Conservation (phyloP, 225 moss, liverwort and hornwort species). For the Antitrichia curtipendula region DNA sequence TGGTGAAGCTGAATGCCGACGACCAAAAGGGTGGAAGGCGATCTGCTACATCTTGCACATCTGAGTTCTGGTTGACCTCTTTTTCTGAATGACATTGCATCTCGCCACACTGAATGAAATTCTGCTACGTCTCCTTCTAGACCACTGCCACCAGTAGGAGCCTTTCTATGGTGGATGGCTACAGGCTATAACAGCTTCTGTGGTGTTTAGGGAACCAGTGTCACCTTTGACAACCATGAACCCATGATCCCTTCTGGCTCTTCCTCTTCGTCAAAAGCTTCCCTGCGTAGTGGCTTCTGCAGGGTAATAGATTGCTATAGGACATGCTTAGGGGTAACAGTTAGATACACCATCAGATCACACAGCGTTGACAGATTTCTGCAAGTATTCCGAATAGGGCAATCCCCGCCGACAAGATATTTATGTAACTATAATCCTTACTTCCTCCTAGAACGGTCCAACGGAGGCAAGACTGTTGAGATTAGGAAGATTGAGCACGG, state of each 20-base stretch:
- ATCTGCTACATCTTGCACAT: not conserved
- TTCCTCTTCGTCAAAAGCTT: slow-evolving; percentile 37
- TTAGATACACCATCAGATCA: not conserved
- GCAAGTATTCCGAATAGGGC: too few species aligned
- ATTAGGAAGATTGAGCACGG: too few species aligned
- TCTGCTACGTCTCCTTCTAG: not conserved
- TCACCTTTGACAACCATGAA: not conserved
- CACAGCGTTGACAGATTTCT: too few species aligned
- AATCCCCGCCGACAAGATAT: too few species aligned
- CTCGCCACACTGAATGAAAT: not conserved
- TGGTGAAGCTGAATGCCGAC: not conserved
- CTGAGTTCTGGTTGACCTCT: not conserved
- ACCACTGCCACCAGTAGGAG: not conserved
- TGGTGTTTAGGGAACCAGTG: not conserved
- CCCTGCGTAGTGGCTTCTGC: not conserved
- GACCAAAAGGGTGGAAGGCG: not conserved
- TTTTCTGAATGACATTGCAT: not conserved
- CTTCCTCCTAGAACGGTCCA: not conserved
- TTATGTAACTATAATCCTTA: not conserved
- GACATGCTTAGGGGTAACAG: not conserved
- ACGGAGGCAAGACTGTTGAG: not conserved
- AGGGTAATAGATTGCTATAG: not conserved
- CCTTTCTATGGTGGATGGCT: not conserved
- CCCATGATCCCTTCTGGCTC: not conserved
- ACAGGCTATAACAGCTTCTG: not conserved